phyloP scores from a whole-genome alignment of 768 basidiomycete species.

The Macrolepiota albuminosa region DNA sequence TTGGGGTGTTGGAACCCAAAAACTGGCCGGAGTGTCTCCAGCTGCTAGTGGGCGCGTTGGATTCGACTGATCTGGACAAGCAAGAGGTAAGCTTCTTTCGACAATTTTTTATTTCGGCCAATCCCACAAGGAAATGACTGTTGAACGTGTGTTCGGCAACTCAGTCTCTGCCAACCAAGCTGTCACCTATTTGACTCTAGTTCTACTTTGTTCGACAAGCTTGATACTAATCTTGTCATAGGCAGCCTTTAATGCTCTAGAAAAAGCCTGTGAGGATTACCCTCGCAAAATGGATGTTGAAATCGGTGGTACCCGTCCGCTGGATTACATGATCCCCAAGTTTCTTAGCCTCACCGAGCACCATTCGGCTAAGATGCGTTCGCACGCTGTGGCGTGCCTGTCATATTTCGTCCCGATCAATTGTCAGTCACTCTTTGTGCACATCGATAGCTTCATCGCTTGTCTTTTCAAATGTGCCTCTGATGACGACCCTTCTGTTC shows the following conservation, averaged over 20 bases:
- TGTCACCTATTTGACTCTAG: constrained; percentile 3
- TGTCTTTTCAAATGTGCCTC: constrained; percentile 93
- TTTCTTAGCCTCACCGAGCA: constrained; percentile 89
- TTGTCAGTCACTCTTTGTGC: constrained; percentile 81
- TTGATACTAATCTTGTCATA: constrained; percentile 18
- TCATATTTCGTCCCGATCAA: constrained; percentile 89
- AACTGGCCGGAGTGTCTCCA: constrained; percentile 96
- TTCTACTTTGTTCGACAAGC: constrained; percentile 6
- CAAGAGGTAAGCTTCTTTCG: constrained; percentile 71
- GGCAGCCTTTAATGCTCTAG: constrained; percentile 92
- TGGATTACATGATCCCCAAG: constrained; percentile 96
- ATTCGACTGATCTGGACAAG: constrained; percentile 65
- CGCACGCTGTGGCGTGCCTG: constrained; percentile 89
- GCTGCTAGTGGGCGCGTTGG: constrained; percentile 75
- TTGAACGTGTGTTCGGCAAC: neutral
- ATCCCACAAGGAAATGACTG: neutral
- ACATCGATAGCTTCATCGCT: constrained; percentile 92
- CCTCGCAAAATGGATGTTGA: constrained; percentile 94
- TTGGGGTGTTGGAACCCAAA: constrained; percentile 82
- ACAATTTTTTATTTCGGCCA: neutral
- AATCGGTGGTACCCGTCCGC: constrained; percentile 86
- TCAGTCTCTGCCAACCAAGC: neutral
- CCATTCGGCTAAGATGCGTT: constrained; percentile 81
- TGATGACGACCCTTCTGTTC: constrained; percentile 90
- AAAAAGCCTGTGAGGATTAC: constrained; percentile 96